Percentiles rank a stretch among this genome's conserved stretches.
phyloP scores from a whole-genome alignment of 805 yeast species.

The Ogataea nonfermentans region DNA sequence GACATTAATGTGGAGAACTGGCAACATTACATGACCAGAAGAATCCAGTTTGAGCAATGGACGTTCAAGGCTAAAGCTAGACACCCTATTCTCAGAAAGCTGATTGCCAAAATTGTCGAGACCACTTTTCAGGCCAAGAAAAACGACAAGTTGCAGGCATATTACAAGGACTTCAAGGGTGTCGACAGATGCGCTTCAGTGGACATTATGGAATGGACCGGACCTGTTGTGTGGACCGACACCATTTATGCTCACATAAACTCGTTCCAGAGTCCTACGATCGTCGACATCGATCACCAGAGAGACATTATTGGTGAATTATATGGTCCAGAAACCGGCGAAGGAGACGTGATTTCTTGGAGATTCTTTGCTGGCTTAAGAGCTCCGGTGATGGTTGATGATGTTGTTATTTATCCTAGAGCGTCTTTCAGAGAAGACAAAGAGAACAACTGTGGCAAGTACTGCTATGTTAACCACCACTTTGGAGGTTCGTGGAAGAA shows the following conservation, averaged over 20 bases:
- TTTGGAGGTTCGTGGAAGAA: slow-evolving; percentile 39
- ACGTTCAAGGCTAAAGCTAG: slow-evolving; percentile 59
- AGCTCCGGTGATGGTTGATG: slow-evolving; percentile 36
- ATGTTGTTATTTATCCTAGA: slow-evolving; percentile 35
- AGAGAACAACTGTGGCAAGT: slow-evolving; percentile 36
- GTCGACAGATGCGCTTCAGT: slow-evolving; percentile 37
- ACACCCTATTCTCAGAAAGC: slow-evolving; percentile 56
- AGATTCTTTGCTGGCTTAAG: slow-evolving; percentile 34
- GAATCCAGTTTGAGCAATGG: slow-evolving; percentile 64
- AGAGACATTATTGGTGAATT: slow-evolving; percentile 31
- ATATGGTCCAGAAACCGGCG: slow-evolving; percentile 32
- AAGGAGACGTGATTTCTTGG: slow-evolving; percentile 32
- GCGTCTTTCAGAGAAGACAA: slow-evolving; percentile 35
- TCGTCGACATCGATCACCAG: slow-evolving; percentile 33
- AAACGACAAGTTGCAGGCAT: slow-evolving; percentile 35
- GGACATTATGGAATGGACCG: slow-evolving; percentile 73
- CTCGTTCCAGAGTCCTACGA: slow-evolving; percentile 33
- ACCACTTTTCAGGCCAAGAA: slow-evolving; percentile 42
- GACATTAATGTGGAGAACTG: slow-evolving; percentile 54
- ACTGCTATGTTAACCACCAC: slow-evolving; percentile 34
- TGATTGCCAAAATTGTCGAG: slow-evolving; percentile 52
- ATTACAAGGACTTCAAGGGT: slow-evolving; percentile 37
- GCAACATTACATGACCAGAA: slow-evolving; percentile 48
- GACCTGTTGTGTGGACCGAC: slow-evolving; percentile 79
- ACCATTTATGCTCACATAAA: slow-evolving; percentile 65